Evolutionary conservation across 2,329 filamentous ascomycete species (phyloP).

Genomic region (Fusarium tanahbumbuense): DNA sequence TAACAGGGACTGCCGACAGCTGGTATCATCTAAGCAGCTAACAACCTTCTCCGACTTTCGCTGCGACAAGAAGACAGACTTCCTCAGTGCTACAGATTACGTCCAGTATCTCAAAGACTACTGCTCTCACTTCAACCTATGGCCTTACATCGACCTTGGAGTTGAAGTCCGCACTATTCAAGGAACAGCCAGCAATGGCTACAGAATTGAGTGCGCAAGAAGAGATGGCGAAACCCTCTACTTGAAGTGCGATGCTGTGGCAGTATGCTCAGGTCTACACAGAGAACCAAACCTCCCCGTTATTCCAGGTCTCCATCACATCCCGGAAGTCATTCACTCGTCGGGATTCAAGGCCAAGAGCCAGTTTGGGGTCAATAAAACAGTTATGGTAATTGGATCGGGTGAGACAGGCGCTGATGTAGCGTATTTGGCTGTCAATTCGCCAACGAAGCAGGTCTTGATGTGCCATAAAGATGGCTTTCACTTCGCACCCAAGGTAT

Average conservation of each 20-base stretch:
- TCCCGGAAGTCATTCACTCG: conserved; percentile 50
- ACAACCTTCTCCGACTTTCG: conserved; percentile 5
- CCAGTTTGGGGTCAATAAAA: neutral
- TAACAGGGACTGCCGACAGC: neutral
- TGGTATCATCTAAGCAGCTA: neutral
- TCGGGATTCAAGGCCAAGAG: neutral
- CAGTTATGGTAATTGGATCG: neutral
- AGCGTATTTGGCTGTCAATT: neutral
- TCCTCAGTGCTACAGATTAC: neutral
- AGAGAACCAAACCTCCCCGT: conserved; percentile 12
- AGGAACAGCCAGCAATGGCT: accelerated
- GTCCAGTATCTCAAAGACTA: neutral
- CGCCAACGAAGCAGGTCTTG: neutral
- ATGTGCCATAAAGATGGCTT: conserved; percentile 9
- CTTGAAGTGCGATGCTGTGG: conserved; percentile 15
- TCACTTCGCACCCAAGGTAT: conserved; percentile 7
- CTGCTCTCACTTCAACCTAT: neutral
- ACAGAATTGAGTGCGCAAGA: accelerated
- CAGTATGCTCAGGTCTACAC: conserved; percentile 20
- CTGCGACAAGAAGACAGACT: neutral
- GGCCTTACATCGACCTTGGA: neutral
- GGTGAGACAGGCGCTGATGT: conserved; percentile 2
- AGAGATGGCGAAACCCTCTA: neutral
- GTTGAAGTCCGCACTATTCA: neutral
- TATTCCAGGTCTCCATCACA: conserved; percentile 5